Conservation (phyloP, 106 monocot genomes). For the Cymbidium sinense region DNA sequence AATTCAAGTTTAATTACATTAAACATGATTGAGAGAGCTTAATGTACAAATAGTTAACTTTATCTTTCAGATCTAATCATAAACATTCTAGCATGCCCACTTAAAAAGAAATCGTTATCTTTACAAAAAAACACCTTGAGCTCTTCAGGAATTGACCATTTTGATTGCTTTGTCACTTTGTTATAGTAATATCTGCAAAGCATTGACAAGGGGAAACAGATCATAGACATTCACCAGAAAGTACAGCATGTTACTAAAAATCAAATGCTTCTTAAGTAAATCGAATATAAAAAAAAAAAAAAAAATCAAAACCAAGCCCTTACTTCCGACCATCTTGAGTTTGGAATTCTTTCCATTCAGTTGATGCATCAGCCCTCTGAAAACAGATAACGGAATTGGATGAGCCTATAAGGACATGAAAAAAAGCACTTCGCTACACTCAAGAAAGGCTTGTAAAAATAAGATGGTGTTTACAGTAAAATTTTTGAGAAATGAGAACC, state of each 20-base stretch:
- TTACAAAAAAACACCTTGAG: slow-evolving; percentile 54
- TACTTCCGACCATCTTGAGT: slow-evolving; percentile 91
- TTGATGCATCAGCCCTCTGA: slow-evolving; percentile 96
- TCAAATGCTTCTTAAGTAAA: neutral
- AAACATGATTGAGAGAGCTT: neutral
- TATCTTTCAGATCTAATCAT: neutral
- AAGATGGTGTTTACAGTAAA: neutral
- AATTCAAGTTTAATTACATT: neutral
- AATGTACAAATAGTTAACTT: neutral
- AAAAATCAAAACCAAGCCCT: slow-evolving; percentile 7
- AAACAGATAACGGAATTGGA: slow-evolving; percentile 13
- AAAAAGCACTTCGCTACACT: neutral
- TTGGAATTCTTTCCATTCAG: slow-evolving; percentile 94
- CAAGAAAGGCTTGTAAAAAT: neutral
- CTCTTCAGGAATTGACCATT: slow-evolving; percentile 98
- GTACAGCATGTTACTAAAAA: neutral
- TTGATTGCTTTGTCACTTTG: slow-evolving; percentile 89
- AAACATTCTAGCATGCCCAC: neutral
- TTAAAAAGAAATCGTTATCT: neutral
- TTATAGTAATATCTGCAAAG: slow-evolving; percentile 92
- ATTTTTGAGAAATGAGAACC: neutral
- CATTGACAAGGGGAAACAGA: neutral
- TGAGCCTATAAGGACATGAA: slow-evolving; percentile 2
- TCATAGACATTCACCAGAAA: neutral
- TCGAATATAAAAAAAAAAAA: neutral